Evolutionary conservation across 2,329 filamentous ascomycete genomes (phyloP).

Genomic region (Fusarium sp.): DNA sequence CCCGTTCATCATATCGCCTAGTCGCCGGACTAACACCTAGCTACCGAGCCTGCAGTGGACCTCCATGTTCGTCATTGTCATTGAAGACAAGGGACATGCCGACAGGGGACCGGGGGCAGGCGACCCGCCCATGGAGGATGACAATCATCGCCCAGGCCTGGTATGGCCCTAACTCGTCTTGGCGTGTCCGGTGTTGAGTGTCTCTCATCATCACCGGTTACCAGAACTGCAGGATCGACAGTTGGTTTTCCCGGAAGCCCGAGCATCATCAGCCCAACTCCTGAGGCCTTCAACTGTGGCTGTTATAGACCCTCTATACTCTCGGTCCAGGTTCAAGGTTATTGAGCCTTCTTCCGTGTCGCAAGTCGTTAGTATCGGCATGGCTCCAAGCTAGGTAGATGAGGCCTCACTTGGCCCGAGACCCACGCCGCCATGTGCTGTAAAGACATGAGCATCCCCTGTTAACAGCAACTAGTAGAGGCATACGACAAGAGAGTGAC

Average conservation of each 20-base stretch:
- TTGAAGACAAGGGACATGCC: constrained; percentile 32
- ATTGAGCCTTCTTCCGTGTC: not conserved
- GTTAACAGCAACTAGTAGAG: not conserved
- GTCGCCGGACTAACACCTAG: constrained; percentile 39
- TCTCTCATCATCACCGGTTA: not conserved
- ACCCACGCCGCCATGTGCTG: constrained; percentile 2
- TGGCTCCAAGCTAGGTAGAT: not conserved
- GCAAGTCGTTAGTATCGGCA: not conserved
- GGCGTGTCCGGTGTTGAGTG: constrained; percentile 8
- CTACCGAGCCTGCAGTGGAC: constrained; percentile 45
- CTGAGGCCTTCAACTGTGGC: not conserved
- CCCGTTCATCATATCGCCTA: constrained; percentile 41
- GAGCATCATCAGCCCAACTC: constrained; percentile 1
- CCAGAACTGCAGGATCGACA: constrained; percentile 3
- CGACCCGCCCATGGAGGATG: constrained; percentile 17
- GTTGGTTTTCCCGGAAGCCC: not conserved
- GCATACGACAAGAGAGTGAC: not conserved
- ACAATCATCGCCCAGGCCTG: constrained; percentile 23
- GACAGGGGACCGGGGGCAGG: constrained; percentile 18
- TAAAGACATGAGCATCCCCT: not conserved
- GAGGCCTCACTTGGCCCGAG: constrained; percentile 3
- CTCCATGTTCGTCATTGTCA: constrained; percentile 45
- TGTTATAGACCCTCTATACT: not conserved
- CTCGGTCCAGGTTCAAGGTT: not conserved
- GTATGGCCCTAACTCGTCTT: constrained; percentile 5